Evolutionary conservation across 192 early-diverging fungal species (phyloP).

Genomic region (Pilaira anomala): DNA sequence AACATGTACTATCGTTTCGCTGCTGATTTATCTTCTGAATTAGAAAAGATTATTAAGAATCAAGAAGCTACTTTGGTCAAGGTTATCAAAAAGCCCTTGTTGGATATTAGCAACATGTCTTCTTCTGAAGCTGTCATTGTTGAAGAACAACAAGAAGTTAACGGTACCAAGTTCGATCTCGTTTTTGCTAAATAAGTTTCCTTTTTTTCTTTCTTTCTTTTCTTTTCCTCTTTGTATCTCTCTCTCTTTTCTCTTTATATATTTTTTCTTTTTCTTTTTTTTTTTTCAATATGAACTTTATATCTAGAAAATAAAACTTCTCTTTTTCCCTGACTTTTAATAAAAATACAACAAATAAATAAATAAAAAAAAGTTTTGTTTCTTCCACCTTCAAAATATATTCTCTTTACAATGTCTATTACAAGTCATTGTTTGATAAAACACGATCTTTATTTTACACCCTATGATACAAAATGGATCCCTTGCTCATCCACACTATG

Average conservation of each 20-base stretch:
- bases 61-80: constrained; percentile 74
- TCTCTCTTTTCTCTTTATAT: not conserved
- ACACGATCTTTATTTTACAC: constrained; percentile 38
- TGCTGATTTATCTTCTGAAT: constrained; percentile 61
- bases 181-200: constrained; percentile 49
- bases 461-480: constrained; percentile 67
- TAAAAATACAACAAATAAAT: too few species aligned
- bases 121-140: constrained; percentile 57
- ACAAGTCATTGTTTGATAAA: constrained; percentile 14
- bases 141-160: constrained; percentile 84
- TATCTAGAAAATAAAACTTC: too few species aligned
- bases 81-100: constrained; percentile 69
- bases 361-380: constrained; percentile 1
- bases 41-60: constrained; percentile 66
- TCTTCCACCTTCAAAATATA: not conserved
- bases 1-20: constrained; percentile 77
- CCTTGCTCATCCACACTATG: constrained; percentile 62
- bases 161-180: constrained; percentile 75
- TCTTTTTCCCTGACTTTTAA: too few species aligned
- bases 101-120: constrained; percentile 34
- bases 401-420: not conserved
- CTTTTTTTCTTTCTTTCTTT: not conserved
- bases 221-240: not conserved
- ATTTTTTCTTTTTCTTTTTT: not conserved
- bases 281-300: not conserved